Conservation (phyloP, 1,284 basidiomycete genomes). For the Testicularia cyperi region DNA sequence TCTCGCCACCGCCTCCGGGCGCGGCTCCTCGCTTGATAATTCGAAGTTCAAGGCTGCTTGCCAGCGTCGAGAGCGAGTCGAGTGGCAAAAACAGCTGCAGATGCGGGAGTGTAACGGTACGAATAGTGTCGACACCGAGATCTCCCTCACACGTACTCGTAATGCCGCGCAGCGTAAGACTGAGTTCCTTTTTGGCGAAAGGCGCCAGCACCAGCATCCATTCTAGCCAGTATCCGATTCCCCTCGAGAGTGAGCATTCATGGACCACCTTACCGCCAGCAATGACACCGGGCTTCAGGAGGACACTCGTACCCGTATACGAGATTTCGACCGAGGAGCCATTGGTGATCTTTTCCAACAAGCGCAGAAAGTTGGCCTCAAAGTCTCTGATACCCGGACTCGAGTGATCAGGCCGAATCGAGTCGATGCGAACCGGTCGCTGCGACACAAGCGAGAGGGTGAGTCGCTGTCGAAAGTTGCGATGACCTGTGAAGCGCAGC, state of each 20-base stretch:
- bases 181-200: conserved; percentile 85
- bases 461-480: conserved; percentile 79
- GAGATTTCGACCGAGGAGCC: conserved; percentile 95
- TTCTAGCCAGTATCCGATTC: conserved; percentile 92
- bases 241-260: conserved; percentile 81
- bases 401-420: conserved; percentile 86
- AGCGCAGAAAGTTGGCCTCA: conserved; percentile 84
- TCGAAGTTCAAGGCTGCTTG: conserved; percentile 63
- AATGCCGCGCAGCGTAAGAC: conserved; percentile 80
- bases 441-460: conserved; percentile 85
- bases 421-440: conserved; percentile 80
- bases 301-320: conserved; percentile 68
- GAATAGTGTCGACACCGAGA: conserved; percentile 72
- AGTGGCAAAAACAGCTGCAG: conserved; percentile 72
- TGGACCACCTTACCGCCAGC: conserved; percentile 79
- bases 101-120: conserved; percentile 89
- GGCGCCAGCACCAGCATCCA: conserved; percentile 85
- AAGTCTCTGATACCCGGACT: conserved; percentile 93
- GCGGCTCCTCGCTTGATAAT: conserved; percentile 91
- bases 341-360: conserved; percentile 91
- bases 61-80: conserved; percentile 22
- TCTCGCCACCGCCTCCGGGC: conserved; percentile 87
- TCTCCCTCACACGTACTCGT: conserved; percentile 73
- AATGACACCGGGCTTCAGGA: conserved; percentile 89
- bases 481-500: conserved; percentile 72